Evolutionary conservation across 495 filamentous ascomycete species (phyloP), one percentile per base, ranked within the genome.

Genomic region (Rhizodiscina lignyota): DNA sequence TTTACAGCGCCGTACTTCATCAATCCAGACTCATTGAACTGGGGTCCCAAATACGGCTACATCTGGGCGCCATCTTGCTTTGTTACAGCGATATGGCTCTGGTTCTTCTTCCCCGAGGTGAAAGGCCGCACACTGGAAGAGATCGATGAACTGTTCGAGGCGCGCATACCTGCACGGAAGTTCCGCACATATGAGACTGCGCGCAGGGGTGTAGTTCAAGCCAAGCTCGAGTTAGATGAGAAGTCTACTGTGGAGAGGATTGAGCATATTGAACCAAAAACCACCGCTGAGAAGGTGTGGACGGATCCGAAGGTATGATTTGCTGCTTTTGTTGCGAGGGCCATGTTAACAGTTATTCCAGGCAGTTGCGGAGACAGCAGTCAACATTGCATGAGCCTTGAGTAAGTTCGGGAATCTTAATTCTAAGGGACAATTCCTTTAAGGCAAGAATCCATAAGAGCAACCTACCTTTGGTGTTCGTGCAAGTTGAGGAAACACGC

Each of bases 1-100:
- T 74, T 74, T 35, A 70, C 68, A 0, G 65, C 67, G 4, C 62
- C 70, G 15, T 73, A 76, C 41, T 73, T 76, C 41, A 73, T 75
- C 47, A 74, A 73, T 36, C 68, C 70, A 0, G 51, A 51, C 21
- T 48, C 60, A 8, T 40, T 74, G 11, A 61, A 65, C 38, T 75
- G 67, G 68, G 68, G 68, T 2, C 64, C 64, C 10, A 64, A 62
- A 40, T 70, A 68, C 24, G 66, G 66, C 4, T 74, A 69, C 47
- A 72, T 72, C 34, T 63, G 55, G 55, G 52, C 58, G 2, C 62
- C 60, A 4, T 49, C 49, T 4, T 62, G 52, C 38, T 32, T 56
- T 13, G 13, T 59, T 28, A 53, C 62, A 21, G 61, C 59, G 5
- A 39, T 51, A 3, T 70, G 63, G 52, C 51, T 70, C 4, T 70